Conservation (phyloP, 1,284 basidiomycete genomes). For the Ganoderma lingzhi region DNA sequence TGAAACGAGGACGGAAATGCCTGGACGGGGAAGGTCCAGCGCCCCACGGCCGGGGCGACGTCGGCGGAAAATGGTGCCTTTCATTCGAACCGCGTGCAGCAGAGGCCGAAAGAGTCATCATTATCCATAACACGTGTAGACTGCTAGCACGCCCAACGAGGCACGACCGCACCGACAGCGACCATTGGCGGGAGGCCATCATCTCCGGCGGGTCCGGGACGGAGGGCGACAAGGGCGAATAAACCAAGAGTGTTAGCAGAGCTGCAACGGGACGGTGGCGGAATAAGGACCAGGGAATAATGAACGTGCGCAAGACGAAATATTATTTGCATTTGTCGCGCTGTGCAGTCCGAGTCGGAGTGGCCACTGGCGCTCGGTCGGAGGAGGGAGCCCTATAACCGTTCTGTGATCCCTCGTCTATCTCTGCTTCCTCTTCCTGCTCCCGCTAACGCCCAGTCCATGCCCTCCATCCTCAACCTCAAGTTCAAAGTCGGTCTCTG, state of each 20-base stretch:
- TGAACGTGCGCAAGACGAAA: constrained; percentile 4
- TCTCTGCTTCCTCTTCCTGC: constrained; percentile 36
- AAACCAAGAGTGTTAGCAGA: neutral
- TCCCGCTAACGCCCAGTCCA: constrained; percentile 44
- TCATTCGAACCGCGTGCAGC: constrained; percentile 39
- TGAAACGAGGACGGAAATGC: constrained; percentile 24
- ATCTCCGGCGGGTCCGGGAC: constrained; percentile 11
- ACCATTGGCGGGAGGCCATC: neutral
- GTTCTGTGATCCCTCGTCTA: constrained; percentile 28
- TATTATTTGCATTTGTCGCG: neutral
- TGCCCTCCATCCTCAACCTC: constrained; percentile 87
- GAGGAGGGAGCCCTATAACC: constrained; percentile 40
- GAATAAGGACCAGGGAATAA: neutral
- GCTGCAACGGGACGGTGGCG: neutral
- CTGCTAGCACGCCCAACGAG: neutral
- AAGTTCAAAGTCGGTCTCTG: constrained; percentile 76
- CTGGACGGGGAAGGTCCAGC: constrained; percentile 26
- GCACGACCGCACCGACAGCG: constrained; percentile 29
- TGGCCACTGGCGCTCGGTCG: constrained; percentile 25
- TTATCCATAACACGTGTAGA: constrained; percentile 37
- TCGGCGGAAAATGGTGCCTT: constrained; percentile 44
- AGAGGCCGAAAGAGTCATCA: constrained; percentile 30
- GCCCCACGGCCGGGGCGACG: constrained; percentile 40
- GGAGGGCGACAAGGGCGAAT: constrained; percentile 7
- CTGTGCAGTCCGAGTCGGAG: constrained; percentile 7